Percentiles rank a stretch among this genome's conserved stretches.
Evolutionary conservation across 805 yeast species (phyloP).

Genomic region (Torulaspora quercuum): DNA sequence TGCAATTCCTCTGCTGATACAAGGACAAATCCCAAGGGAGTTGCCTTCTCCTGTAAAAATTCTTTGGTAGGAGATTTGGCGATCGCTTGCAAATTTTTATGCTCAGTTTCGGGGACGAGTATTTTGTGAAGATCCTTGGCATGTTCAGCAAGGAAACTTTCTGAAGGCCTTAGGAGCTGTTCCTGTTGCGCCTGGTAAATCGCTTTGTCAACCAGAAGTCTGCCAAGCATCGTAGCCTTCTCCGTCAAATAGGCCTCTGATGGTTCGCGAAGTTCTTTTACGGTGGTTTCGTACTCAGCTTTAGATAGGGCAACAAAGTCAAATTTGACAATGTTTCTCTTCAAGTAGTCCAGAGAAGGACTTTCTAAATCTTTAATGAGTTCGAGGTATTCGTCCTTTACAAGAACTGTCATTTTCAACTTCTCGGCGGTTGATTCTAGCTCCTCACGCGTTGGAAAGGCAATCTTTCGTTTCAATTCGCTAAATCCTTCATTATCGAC

Average conservation of each 20-base stretch:
- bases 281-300: slow-evolving; percentile 7
- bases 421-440: slow-evolving; percentile 8
- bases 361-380: slow-evolving; percentile 12
- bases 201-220: slow-evolving; percentile 9
- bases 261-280: slow-evolving; percentile 7
- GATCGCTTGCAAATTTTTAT: background rate
- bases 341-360: slow-evolving; percentile 19
- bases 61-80: slow-evolving; percentile 4
- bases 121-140: slow-evolving; percentile 6
- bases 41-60: slow-evolving; percentile 8
- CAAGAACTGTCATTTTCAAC: slow-evolving; percentile 16
- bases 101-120: slow-evolving; percentile 6
- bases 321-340: slow-evolving; percentile 1
- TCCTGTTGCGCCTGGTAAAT: slow-evolving; percentile 4
- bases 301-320: slow-evolving; percentile 5
- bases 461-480: slow-evolving; percentile 4
- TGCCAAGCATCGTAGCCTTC: slow-evolving; percentile 12
- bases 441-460: slow-evolving; percentile 25
- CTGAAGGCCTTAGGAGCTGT: slow-evolving; percentile 5
- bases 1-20: slow-evolving; percentile 23
- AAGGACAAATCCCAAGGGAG: slow-evolving; percentile 2
- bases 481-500: slow-evolving; percentile 13
- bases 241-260: slow-evolving; percentile 13
- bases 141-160: slow-evolving; percentile 10
- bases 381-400: slow-evolving; percentile 15